Conservation (phyloP, 2,329 filamentous ascomycete species). For the Ceratocystis cubensis region DNA sequence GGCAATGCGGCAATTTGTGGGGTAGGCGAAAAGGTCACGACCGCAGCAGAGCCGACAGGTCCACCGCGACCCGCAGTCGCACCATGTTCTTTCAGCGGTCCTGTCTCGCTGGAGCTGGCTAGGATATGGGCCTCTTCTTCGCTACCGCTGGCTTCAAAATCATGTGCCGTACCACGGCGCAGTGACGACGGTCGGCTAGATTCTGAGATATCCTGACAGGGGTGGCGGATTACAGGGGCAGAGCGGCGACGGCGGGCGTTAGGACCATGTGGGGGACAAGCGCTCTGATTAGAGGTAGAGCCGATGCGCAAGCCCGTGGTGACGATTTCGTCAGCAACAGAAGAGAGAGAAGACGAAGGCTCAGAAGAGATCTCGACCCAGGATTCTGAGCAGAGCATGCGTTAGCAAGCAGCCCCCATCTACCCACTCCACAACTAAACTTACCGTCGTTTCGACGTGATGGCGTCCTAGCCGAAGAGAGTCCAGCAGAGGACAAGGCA, state of each 20-base stretch:
- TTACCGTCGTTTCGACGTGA: conserved; percentile 11
- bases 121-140: conserved; percentile 59
- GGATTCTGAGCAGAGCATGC: conserved; percentile 49
- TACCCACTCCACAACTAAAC: neutral
- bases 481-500: neutral
- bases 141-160: conserved; percentile 87
- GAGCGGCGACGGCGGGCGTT: conserved; percentile 41
- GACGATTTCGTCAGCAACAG: conserved; percentile 73
- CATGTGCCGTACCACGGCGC: conserved; percentile 64
- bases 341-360: conserved; percentile 84
- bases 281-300: conserved; percentile 31
- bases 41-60: neutral
- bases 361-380: conserved; percentile 93
- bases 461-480: neutral
- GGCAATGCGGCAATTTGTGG: conserved; percentile 9
- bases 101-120: conserved; percentile 14
- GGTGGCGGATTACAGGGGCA: conserved; percentile 22
- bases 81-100: neutral
- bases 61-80: neutral
- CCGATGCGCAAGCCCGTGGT: conserved; percentile 75
- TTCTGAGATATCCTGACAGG: conserved; percentile 7
- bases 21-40: conserved; percentile 11
- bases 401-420: too few relatives aligned
- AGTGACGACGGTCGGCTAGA: conserved; percentile 29
- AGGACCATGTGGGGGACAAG: conserved; percentile 24